Conservation (phyloP, 179 eudicot genomes). For the Actinidia arguta region DNA sequence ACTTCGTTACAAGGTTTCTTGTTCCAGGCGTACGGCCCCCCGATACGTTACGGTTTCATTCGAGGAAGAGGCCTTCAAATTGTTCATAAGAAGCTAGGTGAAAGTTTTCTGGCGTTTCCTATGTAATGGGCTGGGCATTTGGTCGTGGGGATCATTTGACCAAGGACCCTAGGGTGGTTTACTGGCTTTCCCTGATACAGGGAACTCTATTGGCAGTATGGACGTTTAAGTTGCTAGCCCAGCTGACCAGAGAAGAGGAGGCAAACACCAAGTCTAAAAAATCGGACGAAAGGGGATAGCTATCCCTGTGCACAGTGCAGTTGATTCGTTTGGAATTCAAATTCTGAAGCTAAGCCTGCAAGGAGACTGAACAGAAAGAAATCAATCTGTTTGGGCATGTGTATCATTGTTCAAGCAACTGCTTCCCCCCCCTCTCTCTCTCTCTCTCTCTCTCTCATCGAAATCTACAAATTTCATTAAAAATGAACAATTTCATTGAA, state of each 20-base stretch:
- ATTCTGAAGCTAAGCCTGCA: background rate
- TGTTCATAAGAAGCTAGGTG: too few relatives aligned
- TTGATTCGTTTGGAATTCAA: background rate
- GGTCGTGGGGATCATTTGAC: conserved; percentile 81
- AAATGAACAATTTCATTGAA: too few relatives aligned
- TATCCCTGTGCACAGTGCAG: background rate
- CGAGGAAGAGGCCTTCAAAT: too few relatives aligned
- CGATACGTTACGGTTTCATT: too few relatives aligned
- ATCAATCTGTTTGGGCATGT: background rate
- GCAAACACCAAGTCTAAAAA: conserved; percentile 45
- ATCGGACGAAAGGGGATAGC: conserved; percentile 41
- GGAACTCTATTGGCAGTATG: conserved; percentile 81
- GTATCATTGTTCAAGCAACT: too few relatives aligned
- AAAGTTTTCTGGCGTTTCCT: conserved; percentile 9
- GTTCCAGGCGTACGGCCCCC: too few relatives aligned
- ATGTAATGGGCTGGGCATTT: conserved; percentile 95
- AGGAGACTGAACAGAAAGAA: background rate
- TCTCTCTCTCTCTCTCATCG: too few relatives aligned
- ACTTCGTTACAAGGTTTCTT: too few relatives aligned
- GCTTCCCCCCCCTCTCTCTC: too few relatives aligned
- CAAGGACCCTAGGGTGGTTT: conserved; percentile 83
- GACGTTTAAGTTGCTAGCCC: conserved; percentile 54
- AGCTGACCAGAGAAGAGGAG: conserved; percentile 36
- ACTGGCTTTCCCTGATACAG: conserved; percentile 91
- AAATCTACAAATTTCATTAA: too few relatives aligned